Conservation (phyloP, 2,329 filamentous ascomycete genomes). For the Xylariales sp. region DNA sequence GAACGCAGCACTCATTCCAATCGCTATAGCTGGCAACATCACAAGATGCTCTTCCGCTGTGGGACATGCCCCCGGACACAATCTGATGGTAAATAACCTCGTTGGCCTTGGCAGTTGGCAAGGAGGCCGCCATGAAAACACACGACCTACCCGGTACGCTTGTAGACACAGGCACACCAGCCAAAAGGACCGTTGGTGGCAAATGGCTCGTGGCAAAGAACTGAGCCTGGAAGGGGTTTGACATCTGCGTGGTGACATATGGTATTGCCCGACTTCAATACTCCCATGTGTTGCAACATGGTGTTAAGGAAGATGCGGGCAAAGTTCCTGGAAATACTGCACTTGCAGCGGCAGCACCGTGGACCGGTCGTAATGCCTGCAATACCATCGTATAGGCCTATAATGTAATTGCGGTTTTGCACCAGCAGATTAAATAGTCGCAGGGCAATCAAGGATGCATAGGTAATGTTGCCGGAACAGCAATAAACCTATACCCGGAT, state of each 20-base stretch:
- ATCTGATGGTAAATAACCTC: constrained; percentile 38
- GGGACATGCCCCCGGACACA: constrained; percentile 43
- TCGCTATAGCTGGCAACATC: background rate
- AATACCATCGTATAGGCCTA: constrained; percentile 33
- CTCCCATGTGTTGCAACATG: constrained; percentile 1
- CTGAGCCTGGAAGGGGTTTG: constrained; percentile 6
- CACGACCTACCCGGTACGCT: background rate
- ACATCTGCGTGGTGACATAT: constrained; percentile 7
- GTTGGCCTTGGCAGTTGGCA: constrained; percentile 35
- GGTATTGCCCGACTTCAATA: constrained; percentile 2
- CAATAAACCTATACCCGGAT: constrained; percentile 14
- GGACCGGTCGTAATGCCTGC: constrained; percentile 34
- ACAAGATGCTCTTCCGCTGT: constrained; percentile 40
- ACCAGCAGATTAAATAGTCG: constrained; percentile 20
- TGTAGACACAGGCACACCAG: constrained; percentile 4
- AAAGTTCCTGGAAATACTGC: constrained; percentile 24
- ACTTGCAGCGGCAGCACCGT: constrained; percentile 33
- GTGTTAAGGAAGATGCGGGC: constrained; percentile 5
- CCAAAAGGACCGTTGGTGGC: constrained; percentile 5
- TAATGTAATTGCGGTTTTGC: constrained; percentile 25
- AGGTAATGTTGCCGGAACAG: constrained; percentile 9
- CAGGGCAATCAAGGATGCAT: constrained; percentile 11
- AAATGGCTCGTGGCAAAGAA: constrained; percentile 9
- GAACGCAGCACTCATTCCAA: background rate
- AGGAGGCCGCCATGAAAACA: constrained; percentile 27